phyloP scores from a whole-genome alignment of 306 rosid genomes.

The Argentina anserina region DNA sequence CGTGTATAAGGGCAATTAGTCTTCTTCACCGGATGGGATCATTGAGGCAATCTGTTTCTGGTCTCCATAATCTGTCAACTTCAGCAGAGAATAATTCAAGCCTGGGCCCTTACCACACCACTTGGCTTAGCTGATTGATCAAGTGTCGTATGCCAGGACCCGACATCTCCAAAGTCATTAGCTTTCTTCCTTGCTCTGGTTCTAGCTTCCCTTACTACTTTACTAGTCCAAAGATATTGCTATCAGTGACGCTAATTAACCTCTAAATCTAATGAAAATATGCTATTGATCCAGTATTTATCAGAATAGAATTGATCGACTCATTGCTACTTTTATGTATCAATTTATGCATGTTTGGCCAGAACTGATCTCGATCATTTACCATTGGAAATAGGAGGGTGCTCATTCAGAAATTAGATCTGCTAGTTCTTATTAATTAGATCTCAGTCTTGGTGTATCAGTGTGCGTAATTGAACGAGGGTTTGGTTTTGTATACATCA shows the following conservation, averaged over 20 bases:
- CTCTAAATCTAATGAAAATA: background rate
- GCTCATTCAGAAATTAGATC: background rate
- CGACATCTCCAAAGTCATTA: background rate
- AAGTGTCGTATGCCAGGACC: background rate
- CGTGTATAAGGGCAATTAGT: background rate
- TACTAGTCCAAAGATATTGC: no score
- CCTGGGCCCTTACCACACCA: background rate
- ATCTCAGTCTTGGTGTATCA: background rate
- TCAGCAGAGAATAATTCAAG: constrained; percentile 9
- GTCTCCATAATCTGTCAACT: constrained; percentile 20
- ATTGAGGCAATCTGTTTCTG: constrained; percentile 13
- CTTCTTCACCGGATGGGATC: constrained; percentile 5
- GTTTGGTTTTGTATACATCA: background rate
- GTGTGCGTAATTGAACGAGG: background rate
- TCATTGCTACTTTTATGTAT: background rate
- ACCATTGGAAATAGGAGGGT: background rate
- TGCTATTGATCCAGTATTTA: background rate
- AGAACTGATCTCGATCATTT: background rate
- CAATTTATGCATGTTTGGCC: background rate
- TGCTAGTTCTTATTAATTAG: background rate
- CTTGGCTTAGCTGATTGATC: background rate
- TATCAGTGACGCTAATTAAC: no score
- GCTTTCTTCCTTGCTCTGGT: background rate
- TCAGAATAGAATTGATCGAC: background rate
- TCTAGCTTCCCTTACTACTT: no score